Percentiles rank a stretch among this genome's conserved stretches.
These are phyloP conservation scores for Platanthera guangdongensis DNA, from an alignment of 106 monocot genomes.

Conservation along the genomic window DNA sequence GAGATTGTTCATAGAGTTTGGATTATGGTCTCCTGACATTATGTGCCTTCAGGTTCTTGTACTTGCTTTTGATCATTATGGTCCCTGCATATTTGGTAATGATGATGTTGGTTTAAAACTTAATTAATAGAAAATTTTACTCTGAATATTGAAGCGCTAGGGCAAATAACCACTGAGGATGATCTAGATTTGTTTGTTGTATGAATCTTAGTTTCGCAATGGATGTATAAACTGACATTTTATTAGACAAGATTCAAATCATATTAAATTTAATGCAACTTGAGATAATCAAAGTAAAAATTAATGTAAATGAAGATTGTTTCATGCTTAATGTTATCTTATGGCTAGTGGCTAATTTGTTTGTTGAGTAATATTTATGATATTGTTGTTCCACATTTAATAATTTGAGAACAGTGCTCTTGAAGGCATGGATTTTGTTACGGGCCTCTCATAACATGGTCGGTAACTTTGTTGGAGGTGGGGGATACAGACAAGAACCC, in stretches of 20 bases:
- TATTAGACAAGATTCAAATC: neutral
- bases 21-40: constrained; percentile 85
- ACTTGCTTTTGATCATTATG: constrained; percentile 1
- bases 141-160: neutral
- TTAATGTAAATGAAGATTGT: neutral
- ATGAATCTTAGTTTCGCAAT: neutral
- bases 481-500: too few relatives aligned
- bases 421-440: too few relatives aligned
- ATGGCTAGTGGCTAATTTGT: neutral
- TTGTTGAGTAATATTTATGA: neutral
- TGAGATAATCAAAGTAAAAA: neutral
- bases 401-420: too few relatives aligned
- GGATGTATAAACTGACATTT: neutral
- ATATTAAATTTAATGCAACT: neutral
- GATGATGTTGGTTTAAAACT: neutral
- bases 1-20: constrained; percentile 69
- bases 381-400: neutral
- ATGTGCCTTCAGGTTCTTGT: constrained; percentile 87
- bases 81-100: neutral
- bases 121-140: neutral
- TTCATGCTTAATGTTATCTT: neutral
- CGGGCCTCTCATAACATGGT: too few relatives aligned
- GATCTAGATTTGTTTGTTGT: neutral
- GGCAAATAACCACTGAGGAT: neutral
- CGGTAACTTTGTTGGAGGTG: too few relatives aligned